phyloP scores from a whole-genome alignment of 73 alveolate genomes.

The Symbiodinium natans region DNA sequence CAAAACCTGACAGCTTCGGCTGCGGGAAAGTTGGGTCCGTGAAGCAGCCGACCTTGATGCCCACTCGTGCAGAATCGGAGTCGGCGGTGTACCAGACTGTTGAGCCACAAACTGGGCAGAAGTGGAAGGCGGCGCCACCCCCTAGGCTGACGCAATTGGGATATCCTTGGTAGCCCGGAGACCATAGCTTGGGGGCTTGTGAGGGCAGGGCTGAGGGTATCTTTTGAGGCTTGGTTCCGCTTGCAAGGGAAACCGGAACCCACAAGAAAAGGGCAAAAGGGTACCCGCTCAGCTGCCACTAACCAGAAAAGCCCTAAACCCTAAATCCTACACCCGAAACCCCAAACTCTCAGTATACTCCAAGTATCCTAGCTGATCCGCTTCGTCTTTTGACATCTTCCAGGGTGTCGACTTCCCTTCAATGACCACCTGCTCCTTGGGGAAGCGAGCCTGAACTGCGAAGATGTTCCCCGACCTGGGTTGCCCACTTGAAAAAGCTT shows the following conservation, averaged over 20 bases:
- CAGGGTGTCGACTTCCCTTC: conserved; percentile 20
- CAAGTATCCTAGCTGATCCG: conserved; percentile 2
- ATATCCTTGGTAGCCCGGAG: too few species aligned
- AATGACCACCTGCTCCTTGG: conserved; percentile 40
- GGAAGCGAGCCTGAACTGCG: conserved; percentile 67
- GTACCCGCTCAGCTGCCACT: too few species aligned
- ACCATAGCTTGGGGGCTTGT: too few species aligned
- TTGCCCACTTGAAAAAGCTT: too few species aligned
- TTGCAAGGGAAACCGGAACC: too few species aligned
- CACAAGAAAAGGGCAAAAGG: too few species aligned
- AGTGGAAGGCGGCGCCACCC: conserved; percentile 30
- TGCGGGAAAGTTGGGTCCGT: conserved; percentile 58
- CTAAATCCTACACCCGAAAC: too few species aligned
- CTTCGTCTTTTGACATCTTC: conserved; percentile 29
- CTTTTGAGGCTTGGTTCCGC: too few species aligned
- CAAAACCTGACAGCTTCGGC: conserved; percentile 58
- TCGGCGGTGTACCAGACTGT: conserved; percentile 63
- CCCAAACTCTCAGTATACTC: too few species aligned
- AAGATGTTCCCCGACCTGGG: conserved; percentile 43
- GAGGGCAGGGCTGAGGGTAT: too few species aligned
- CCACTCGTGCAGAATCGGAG: conserved; percentile 23
- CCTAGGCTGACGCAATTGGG: conserved; percentile 65
- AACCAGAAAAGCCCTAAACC: too few species aligned
- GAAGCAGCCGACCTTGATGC: conserved; percentile 67
- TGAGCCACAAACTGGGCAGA: conserved; percentile 41